Base-by-base conservation (phyloP, 202 grass and related monocot genomes). In the Schoenoplectus tabernaemontani region DNA sequence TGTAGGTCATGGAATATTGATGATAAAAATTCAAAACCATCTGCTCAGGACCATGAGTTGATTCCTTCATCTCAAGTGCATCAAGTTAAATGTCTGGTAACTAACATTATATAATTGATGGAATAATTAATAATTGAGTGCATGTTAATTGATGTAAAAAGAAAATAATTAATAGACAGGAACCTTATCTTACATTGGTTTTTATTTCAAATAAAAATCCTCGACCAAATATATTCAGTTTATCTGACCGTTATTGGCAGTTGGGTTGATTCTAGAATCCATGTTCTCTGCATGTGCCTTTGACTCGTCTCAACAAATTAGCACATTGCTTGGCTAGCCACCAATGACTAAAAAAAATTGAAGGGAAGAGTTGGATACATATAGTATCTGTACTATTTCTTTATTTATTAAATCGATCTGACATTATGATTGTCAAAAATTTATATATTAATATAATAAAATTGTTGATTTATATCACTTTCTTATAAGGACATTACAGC, bases 201-300 rank as follows among this genome's bases (percentile, higher is more conserved):
- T 71, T 47, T 51, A 48, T 72, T 72, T 48, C 11, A 42, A 72
- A 50, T 72, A 12, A 32, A 70, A 15, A 72, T 72, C 43, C 12
- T 72, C 41, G 68, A 50, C 68, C 68, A 48, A 72, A 50, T 48
- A 32, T 42, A 72, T 72, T 50, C 68, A 50, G 68, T 72, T 72
- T 28, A 72, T 50, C 13, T 72, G 68, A 72, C 68, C 68, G 68
- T 72, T 72, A 72, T 71, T 72, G 68, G 68, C 68, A 50, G 68
- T 72, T 72, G 43, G 68, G 68, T 72, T 32, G 68, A 28, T 50
- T 43, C 10, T 72, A 62, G 16, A 79, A 62, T 33, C 76, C 76
- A 79, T 79, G 76, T 17, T 70, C 19, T 46, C 53, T 79, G 56
- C 56, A 60, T 62, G 76, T 59, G 74, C 71, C 51, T 57, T 74